phyloP scores from a whole-genome alignment of 176 grass and related monocot species.

The Dactylis glomerata region DNA sequence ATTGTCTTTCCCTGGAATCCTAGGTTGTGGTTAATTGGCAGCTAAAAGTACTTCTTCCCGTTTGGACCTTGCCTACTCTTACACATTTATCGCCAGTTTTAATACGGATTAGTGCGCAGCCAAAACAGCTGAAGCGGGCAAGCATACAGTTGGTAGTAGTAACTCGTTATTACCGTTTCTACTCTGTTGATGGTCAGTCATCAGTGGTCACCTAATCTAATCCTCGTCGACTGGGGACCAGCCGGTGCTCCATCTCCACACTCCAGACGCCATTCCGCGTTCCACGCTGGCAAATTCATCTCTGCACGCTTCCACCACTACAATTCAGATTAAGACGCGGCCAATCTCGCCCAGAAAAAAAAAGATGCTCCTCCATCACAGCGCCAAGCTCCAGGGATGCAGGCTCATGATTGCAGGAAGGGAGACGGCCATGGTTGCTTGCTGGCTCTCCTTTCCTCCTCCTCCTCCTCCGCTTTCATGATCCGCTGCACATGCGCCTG shows the following conservation, averaged over 20 bases:
- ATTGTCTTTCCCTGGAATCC: slow-evolving; percentile 17
- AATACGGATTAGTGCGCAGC: background rate
- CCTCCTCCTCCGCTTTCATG: background rate
- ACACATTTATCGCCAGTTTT: slow-evolving; percentile 10
- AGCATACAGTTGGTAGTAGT: background rate
- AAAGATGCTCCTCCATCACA: background rate
- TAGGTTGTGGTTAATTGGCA: background rate
- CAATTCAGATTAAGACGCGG: background rate
- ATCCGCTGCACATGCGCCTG: slow-evolving; percentile 19
- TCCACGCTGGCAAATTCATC: background rate
- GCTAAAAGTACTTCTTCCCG: no score
- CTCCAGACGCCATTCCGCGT: no score
- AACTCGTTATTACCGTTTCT: background rate
- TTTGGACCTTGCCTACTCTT: background rate
- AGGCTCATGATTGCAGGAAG: background rate
- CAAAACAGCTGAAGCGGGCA: background rate
- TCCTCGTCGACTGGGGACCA: background rate
- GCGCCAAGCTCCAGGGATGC: background rate
- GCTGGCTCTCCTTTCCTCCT: background rate
- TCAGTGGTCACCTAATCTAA: slow-evolving; percentile 25
- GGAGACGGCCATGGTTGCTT: background rate
- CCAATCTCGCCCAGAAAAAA: no score
- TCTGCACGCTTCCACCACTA: background rate
- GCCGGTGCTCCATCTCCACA: background rate
- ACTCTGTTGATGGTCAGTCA: no score